A percentile compares a stretch with the other conserved stretches of the same genome.
These are phyloP conservation scores for Colletotrichum spinosum DNA, from an alignment of 2,329 filamentous ascomycete genomes.

Conservation along the genomic window DNA sequence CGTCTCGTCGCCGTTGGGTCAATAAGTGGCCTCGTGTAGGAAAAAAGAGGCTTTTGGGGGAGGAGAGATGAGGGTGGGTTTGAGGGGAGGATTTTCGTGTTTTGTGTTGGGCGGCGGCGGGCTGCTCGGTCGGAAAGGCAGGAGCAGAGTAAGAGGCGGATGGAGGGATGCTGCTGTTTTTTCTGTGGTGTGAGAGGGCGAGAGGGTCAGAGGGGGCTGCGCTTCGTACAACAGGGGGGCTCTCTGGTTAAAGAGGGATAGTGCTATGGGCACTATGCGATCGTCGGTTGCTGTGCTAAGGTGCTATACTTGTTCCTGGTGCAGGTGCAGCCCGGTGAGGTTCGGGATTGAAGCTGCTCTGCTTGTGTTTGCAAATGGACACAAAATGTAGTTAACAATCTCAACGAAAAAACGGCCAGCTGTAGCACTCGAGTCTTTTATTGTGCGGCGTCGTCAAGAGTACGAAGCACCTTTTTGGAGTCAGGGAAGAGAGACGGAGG, in stretches of 20 bases:
- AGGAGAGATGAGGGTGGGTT: slow-evolving; percentile 36
- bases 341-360: neutral
- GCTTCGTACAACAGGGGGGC: slow-evolving; percentile 35
- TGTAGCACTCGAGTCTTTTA: neutral
- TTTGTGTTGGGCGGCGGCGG: slow-evolving; percentile 39
- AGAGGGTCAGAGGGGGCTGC: slow-evolving; percentile 22
- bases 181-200: slow-evolving; percentile 20
- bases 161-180: slow-evolving; percentile 34
- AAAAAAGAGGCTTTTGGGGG: slow-evolving; percentile 30
- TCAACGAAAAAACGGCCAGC: neutral
- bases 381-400: neutral
- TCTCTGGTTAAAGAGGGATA: slow-evolving; percentile 35
- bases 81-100: slow-evolving; percentile 40
- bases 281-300: slow-evolving; percentile 22
- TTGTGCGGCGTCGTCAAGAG: too few relatives aligned
- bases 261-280: slow-evolving; percentile 38
- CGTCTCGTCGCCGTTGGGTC: slow-evolving; percentile 37
- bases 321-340: slow-evolving; percentile 1
- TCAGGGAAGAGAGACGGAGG: slow-evolving; percentile 17
- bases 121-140: slow-evolving; percentile 38
- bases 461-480: neutral
- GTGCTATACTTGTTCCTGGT: slow-evolving; percentile 1
- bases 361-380: neutral
- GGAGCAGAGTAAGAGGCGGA: slow-evolving; percentile 28
- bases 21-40: slow-evolving; percentile 31